These are phyloP conservation scores for Pleochaeta shiraiana DNA, from an alignment of 2,329 filamentous ascomycete species.

Conservation along the genomic window DNA sequence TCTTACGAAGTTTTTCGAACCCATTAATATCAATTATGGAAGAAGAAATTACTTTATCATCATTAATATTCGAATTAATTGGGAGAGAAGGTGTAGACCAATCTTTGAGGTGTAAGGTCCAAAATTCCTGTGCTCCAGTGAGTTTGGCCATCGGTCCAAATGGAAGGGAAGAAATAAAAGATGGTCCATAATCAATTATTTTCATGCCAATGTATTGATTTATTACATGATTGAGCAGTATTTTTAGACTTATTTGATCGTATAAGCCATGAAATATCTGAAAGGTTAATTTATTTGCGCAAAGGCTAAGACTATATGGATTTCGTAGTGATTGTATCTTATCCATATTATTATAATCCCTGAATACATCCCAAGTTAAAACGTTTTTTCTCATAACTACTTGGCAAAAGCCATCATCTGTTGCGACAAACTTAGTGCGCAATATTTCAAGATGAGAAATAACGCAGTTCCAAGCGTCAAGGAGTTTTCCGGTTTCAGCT, in stretches of 20 bases:
- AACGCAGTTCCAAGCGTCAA: slow-evolving; percentile 33
- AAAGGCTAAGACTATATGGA: slow-evolving; percentile 12
- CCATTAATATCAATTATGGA: slow-evolving; percentile 20
- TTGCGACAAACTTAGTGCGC: slow-evolving; percentile 49
- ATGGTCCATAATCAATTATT: slow-evolving; percentile 21
- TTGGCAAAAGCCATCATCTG: slow-evolving; percentile 57
- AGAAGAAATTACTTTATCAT: slow-evolving; percentile 13
- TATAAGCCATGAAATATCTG: slow-evolving; percentile 75
- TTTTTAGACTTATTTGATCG: slow-evolving; percentile 55
- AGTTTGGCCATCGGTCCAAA: slow-evolving; percentile 40
- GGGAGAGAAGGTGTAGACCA: slow-evolving; percentile 11
- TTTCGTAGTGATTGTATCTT: slow-evolving; percentile 13
- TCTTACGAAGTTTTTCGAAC: slow-evolving; percentile 31
- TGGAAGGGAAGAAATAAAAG: slow-evolving; percentile 44
- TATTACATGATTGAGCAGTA: slow-evolving; percentile 39
- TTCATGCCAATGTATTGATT: slow-evolving; percentile 24
- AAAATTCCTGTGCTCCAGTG: slow-evolving; percentile 38
- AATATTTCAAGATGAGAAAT: slow-evolving; percentile 37
- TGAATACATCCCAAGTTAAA: slow-evolving; percentile 23
- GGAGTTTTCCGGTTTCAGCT: slow-evolving; percentile 27
- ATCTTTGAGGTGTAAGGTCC: slow-evolving; percentile 23
- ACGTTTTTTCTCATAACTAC: slow-evolving; percentile 30
- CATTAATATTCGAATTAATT: neutral
- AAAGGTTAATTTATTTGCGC: slow-evolving; percentile 27
- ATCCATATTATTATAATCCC: slow-evolving; percentile 12